Evolutionary conservation across 75 land plant genomes (phyloP).

Genomic region (Isoetes taiwanensis): DNA sequence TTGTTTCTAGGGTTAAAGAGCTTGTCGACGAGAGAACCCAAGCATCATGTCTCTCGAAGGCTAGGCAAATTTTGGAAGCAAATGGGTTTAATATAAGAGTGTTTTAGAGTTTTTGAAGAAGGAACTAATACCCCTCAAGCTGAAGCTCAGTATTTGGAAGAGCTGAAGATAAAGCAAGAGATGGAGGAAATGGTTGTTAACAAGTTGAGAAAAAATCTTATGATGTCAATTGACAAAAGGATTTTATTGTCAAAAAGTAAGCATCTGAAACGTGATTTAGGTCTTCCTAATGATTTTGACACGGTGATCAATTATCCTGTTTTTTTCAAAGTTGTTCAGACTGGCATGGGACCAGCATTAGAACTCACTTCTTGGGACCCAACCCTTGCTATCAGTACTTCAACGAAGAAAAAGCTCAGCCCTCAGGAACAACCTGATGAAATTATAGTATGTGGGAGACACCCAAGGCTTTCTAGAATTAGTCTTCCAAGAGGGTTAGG

Average conservation of each 20-base stretch:
- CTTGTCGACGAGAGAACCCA: no score
- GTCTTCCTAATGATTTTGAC: conserved; percentile 54
- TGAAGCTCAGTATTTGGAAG: conserved; percentile 29
- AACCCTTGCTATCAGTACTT: conserved; percentile 25
- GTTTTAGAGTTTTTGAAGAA: no score
- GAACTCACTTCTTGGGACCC: conserved; percentile 55
- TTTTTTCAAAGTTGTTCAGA: conserved; percentile 40
- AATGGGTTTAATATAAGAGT: no score
- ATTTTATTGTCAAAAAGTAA: conserved; percentile 50
- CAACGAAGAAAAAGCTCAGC: conserved; percentile 53
- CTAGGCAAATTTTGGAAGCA: no score
- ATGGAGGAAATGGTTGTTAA: conserved; percentile 24
- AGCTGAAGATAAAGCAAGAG: conserved; percentile 18
- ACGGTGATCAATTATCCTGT: conserved; percentile 44
- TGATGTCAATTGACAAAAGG: conserved; percentile 46
- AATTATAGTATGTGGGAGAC: no score
- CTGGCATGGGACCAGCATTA: conserved; percentile 51
- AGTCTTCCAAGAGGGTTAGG: no score
- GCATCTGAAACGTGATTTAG: conserved; percentile 60
- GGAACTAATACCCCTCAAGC: conserved; percentile 58
- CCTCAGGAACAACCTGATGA: no score
- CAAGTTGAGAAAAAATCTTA: conserved; percentile 66
- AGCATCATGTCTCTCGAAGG: no score
- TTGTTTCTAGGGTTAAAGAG: no score
- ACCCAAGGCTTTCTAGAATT: no score